Conservation (phyloP, 805 yeast genomes). For the Candida sithepensis region DNA sequence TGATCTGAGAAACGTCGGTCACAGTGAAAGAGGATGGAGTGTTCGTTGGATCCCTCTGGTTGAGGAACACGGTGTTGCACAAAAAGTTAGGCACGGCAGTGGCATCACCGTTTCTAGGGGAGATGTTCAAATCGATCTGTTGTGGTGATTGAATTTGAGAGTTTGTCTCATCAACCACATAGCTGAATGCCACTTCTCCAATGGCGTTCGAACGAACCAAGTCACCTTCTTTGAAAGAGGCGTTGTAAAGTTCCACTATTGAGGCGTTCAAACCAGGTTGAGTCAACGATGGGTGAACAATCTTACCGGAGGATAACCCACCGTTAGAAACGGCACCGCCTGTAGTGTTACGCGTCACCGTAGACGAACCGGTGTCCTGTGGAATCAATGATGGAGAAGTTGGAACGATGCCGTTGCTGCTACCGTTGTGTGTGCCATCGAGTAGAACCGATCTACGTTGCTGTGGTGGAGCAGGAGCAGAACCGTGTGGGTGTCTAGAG, state of each 20-base stretch:
- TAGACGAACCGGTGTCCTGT: conserved; percentile 41
- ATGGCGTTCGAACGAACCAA: conserved; percentile 57
- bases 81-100: conserved; percentile 39
- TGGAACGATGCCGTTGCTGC: neutral
- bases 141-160: conserved; percentile 32
- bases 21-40: conserved; percentile 33
- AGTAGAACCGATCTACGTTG: conserved; percentile 26
- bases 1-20: conserved; percentile 46
- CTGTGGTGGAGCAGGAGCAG: conserved; percentile 32
- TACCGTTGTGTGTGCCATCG: conserved; percentile 2
- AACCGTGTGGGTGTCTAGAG: conserved; percentile 24
- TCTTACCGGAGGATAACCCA: conserved; percentile 31
- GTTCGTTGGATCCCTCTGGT: conserved; percentile 30
- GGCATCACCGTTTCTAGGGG: conserved; percentile 36
- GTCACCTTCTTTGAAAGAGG: conserved; percentile 65
- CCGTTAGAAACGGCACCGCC: conserved; percentile 26
- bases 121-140: conserved; percentile 38
- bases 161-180: conserved; percentile 35
- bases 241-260: conserved; percentile 81
- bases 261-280: conserved; percentile 74
- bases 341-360: conserved; percentile 30
- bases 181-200: conserved; percentile 87
- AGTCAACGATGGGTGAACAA: conserved; percentile 49
- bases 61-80: conserved; percentile 52
- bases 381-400: conserved; percentile 30